Base-by-base conservation (phyloP, 768 basidiomycete species). In the Trametes gibbosa region DNA sequence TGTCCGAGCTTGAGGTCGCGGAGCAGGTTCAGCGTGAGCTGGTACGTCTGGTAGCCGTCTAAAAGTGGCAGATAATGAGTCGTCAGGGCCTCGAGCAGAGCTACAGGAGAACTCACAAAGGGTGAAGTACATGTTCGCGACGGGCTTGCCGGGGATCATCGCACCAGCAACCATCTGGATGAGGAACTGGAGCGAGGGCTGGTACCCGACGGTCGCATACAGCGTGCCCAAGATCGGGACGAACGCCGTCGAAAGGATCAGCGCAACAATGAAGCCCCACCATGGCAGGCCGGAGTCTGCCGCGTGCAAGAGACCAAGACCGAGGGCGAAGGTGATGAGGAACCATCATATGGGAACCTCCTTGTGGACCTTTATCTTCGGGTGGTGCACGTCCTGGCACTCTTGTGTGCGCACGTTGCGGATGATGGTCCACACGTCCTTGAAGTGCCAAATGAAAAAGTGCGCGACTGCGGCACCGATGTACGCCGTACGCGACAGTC, bases 1-100 rank as follows among this genome's bases (percentile, higher is more conserved):
- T 78, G 77, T 12, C 73, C 75, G 72, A 82, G 77, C 71, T 86
- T 86, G 6, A 86, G 75, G 64, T 86, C 85, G 8, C 82, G 76
- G 45, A 84, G 77, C n/a, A 69, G 45, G 78, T 63, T 39, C 39
- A 64, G 58, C 39, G 61, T 58, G 58, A 62, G 54, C 53, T 59
- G 57, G 53, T 59, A 66, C 5, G 78, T 76, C 61, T 80, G 75
- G 65, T 64, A 77, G 43, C 80, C 83, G 57, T 74, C 47, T 65
- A 48, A 13, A 24, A 39, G 23, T 13, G 5, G n/a, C 35, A 37
- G 23, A 46, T 37, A 34, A 7, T 23, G 5, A n/a, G 14, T 46
- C n/a, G 3, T 5, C 25, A 43, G 19, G 21, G 16, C 17, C 7
- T 7, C 25, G n/a, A 13, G 34, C 16, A 5, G 51, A 19, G 16